These are phyloP conservation scores for Phytophthora pini DNA, from an alignment of 352 stramenopile genomes.

Conservation along the genomic window DNA sequence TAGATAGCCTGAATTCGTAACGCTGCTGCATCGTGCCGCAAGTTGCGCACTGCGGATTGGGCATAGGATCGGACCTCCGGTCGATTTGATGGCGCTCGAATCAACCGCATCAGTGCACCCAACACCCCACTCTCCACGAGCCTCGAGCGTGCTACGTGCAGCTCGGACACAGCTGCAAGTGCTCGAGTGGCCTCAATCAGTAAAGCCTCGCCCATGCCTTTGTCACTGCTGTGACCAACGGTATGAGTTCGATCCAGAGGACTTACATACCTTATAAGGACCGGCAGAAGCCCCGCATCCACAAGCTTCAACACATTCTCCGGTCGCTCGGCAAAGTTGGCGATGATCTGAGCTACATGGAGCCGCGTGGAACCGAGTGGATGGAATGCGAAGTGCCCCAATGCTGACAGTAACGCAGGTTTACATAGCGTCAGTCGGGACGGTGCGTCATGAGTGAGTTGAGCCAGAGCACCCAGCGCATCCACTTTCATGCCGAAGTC, in stretches of 20 bases:
- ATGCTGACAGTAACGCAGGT: conserved; percentile 54
- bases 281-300: conserved; percentile 63
- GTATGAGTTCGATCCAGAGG: conserved; percentile 37
- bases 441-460: conserved; percentile 67
- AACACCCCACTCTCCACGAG: conserved; percentile 71
- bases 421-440: conserved; percentile 79
- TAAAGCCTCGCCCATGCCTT: conserved; percentile 42
- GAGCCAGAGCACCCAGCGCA: conserved; percentile 65
- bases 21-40: conserved; percentile 76
- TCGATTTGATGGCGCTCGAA: conserved; percentile 50
- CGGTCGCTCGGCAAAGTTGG: conserved; percentile 74
- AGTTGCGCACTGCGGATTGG: conserved; percentile 56
- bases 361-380: conserved; percentile 60
- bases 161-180: conserved; percentile 64
- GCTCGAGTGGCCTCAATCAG: conserved; percentile 64
- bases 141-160: conserved; percentile 62
- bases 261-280: conserved; percentile 79
- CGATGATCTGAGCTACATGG: conserved; percentile 75
- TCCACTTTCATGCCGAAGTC: conserved; percentile 80
- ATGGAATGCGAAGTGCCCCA: conserved; percentile 75
- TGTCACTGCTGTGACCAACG: conserved; percentile 26
- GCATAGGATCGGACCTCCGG: conserved; percentile 49
- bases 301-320: conserved; percentile 82
- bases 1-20: conserved; percentile 80
- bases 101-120: conserved; percentile 61